Evolutionary conservation across 192 early-diverging fungal species (phyloP).

Genomic region (Coemansia aciculifera): DNA sequence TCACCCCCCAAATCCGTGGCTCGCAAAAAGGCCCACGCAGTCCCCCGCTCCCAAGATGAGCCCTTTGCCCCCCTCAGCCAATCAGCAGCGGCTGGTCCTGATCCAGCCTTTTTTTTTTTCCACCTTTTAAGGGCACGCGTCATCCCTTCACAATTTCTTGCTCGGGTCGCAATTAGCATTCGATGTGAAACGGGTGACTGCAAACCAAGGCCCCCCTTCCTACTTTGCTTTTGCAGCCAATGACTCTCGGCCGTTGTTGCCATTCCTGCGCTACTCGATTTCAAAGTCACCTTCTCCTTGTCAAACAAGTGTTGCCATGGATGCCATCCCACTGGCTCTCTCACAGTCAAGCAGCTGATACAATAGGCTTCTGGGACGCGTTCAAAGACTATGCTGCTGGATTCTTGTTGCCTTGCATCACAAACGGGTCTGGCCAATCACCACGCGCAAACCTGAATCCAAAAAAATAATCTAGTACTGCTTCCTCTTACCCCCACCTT

Average conservation of each 20-base stretch:
- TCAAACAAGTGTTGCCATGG: neutral
- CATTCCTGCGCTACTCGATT: conserved; percentile 5
- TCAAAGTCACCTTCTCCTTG: neutral
- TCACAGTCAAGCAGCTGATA: neutral
- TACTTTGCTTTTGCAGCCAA: neutral
- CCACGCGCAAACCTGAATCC: neutral
- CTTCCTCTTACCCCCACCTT: neutral
- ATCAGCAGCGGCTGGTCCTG: neutral
- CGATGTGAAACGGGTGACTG: no score
- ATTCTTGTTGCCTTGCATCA: neutral
- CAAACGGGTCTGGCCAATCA: conserved; percentile 1
- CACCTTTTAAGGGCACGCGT: neutral
- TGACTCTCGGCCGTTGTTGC: neutral
- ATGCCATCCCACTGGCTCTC: neutral
- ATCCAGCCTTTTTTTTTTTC: neutral
- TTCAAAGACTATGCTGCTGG: neutral
- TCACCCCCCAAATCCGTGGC: neutral
- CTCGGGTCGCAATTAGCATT: neutral
- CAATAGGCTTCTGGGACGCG: neutral
- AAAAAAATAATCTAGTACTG: conserved; percentile 4
- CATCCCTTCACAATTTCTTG: neutral
- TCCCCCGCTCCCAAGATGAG: neutral
- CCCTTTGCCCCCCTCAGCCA: neutral
- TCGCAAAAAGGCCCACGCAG: neutral
- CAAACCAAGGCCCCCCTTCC: no score